Percentiles rank a stretch among this genome's conserved stretches.
Evolutionary conservation across 768 basidiomycete genomes (phyloP).

Genomic region (Lactarius deliciosus): DNA sequence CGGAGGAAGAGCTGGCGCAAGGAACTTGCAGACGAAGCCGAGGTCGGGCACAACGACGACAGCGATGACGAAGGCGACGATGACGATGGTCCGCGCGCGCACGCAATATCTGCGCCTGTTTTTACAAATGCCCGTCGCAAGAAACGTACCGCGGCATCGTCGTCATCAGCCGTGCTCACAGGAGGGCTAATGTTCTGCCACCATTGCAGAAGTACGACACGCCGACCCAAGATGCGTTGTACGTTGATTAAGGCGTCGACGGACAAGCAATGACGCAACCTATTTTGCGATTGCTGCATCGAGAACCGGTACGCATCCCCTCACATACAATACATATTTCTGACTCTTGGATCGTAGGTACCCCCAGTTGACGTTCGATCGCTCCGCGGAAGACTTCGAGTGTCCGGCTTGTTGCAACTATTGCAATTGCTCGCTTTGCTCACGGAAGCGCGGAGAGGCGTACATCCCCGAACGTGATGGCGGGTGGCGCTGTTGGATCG

Average conservation of each 20-base stretch:
- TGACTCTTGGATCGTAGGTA: slow-evolving; percentile 36
- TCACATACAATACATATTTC: neutral
- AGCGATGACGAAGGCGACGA: neutral
- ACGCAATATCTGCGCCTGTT: neutral
- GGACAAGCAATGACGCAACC: slow-evolving; percentile 5
- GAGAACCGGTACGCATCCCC: slow-evolving; percentile 24
- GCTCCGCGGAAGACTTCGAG: slow-evolving; percentile 32
- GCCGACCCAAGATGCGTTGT: slow-evolving; percentile 22
- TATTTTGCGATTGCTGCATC: slow-evolving; percentile 25
- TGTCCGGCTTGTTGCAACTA: slow-evolving; percentile 48
- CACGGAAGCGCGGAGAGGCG: slow-evolving; percentile 45
- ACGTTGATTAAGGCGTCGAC: neutral
- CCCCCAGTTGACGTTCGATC: slow-evolving; percentile 41
- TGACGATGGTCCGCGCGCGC: neutral
- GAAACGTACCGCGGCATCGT: neutral
- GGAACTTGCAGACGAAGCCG: slow-evolving; percentile 6
- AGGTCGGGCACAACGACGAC: neutral
- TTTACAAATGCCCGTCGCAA: neutral
- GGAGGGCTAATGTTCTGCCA: slow-evolving; percentile 13
- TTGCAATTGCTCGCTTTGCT: slow-evolving; percentile 53
- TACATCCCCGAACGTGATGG: slow-evolving; percentile 41
- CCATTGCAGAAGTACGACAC: slow-evolving; percentile 21
- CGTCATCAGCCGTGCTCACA: too few relatives aligned
- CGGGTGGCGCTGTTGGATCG: slow-evolving; percentile 25
- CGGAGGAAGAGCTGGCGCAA: slow-evolving; percentile 19